Conservation (phyloP, 345 rosid genomes). For the Mangifera indica region DNA sequence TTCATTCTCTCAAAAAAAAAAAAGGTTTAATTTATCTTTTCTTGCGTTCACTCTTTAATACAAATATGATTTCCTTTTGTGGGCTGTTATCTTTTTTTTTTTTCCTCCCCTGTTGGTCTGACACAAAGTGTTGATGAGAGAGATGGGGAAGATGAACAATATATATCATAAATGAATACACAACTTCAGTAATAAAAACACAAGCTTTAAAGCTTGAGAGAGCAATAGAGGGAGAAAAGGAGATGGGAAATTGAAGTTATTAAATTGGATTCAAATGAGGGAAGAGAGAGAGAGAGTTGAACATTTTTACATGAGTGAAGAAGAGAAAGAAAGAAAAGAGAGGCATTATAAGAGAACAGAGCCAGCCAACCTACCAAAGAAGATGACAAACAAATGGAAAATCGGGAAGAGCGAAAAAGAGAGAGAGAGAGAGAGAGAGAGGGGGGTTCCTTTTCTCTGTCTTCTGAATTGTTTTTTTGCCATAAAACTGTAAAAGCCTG, state of each 20-base stretch:
- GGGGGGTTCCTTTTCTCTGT: not conserved
- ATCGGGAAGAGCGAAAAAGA: not conserved
- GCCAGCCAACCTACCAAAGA: conserved; percentile 5
- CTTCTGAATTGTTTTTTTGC: not conserved
- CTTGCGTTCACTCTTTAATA: not conserved
- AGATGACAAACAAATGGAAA: conserved; percentile 7
- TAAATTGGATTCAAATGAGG: not conserved
- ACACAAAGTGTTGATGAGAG: not conserved
- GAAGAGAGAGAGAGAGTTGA: conserved; percentile 4
- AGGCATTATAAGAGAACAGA: not conserved
- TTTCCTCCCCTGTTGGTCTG: conserved; percentile 1
- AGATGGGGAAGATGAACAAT: conserved; percentile 15
- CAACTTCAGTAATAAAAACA: not conserved
- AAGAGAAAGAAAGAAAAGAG: too few relatives aligned
- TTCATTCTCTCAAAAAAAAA: conserved; percentile 50
- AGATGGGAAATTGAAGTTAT: not conserved
- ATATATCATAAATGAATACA: not conserved
- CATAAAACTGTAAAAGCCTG: not conserved
- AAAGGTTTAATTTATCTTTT: not conserved
- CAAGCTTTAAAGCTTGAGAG: conserved; percentile 7
- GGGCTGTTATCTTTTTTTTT: not conserved
- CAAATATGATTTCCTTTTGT: not conserved
- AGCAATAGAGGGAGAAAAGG: not conserved
- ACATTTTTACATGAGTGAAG: not conserved
- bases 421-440: not conserved